phyloP scores from a whole-genome alignment of 306 rosid genomes.

The Gynostemma pentaphyllum region DNA sequence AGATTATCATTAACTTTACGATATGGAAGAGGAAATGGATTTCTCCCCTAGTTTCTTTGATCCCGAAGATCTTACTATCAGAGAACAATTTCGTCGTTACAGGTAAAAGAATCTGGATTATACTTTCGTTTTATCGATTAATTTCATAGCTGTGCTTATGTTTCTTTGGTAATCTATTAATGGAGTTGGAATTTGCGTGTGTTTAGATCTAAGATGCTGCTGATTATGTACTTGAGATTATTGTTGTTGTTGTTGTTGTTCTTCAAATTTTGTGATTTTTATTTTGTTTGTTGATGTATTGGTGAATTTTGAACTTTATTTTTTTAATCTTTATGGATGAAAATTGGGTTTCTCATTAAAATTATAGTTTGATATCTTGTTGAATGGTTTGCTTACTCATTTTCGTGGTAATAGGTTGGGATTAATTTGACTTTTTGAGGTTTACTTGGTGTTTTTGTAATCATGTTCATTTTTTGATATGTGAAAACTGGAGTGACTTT shows the following conservation, averaged over 20 bases:
- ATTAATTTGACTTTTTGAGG: no score
- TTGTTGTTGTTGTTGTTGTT: not conserved
- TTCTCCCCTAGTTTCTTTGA: conserved; percentile 47
- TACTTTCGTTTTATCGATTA: no score
- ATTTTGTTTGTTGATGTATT: not conserved
- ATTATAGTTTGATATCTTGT: not conserved
- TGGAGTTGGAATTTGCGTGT: not conserved
- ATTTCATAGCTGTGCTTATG: not conserved
- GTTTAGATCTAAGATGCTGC: not conserved
- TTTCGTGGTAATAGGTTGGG: no score
- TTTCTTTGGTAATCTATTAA: not conserved
- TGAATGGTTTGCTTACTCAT: not conserved
- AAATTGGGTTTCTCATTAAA: not conserved
- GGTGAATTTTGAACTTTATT: not conserved
- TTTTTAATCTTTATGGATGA: not conserved
- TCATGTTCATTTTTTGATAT: no score
- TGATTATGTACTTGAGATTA: not conserved
- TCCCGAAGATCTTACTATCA: conserved; percentile 52
- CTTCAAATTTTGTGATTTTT: not conserved
- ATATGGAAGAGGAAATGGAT: conserved; percentile 5
- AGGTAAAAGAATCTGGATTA: no score
- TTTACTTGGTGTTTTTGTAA: no score
- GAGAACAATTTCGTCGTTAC: conserved; percentile 71
- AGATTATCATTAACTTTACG: not conserved
- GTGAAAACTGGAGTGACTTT: no score